A percentile compares a stretch with the other conserved stretches of the same genome.
These are phyloP conservation scores for Astrothelium subdiscretum DNA, from an alignment of 495 filamentous ascomycete genomes.

Conservation along the genomic window DNA sequence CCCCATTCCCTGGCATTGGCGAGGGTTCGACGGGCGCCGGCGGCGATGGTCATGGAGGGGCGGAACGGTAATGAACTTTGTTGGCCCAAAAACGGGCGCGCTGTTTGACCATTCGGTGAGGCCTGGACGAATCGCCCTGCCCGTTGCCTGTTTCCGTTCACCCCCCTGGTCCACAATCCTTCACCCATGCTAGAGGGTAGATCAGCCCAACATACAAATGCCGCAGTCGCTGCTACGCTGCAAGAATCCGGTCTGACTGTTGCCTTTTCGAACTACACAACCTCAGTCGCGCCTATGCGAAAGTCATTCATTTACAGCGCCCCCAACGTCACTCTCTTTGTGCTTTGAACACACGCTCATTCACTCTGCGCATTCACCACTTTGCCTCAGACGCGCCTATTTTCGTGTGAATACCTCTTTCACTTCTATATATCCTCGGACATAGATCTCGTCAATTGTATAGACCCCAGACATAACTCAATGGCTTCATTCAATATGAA, in stretches of 20 bases:
- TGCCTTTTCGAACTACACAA: neutral
- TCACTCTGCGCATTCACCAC: neutral
- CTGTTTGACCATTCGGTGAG: neutral
- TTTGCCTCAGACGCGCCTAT: neutral
- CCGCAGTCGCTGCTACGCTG: neutral
- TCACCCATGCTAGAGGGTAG: neutral
- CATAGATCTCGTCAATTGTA: neutral
- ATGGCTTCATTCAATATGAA: neutral
- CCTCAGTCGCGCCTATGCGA: neutral
- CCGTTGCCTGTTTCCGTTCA: constrained; percentile 1
- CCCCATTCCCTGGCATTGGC: neutral
- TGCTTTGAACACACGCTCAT: neutral
- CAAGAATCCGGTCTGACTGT: neutral
- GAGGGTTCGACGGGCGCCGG: neutral
- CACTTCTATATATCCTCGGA: neutral
- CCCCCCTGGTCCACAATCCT: neutral
- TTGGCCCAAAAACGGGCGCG: neutral
- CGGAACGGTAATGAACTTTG: constrained; percentile 1
- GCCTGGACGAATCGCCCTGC: neutral
- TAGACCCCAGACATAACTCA: neutral
- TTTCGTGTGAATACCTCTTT: neutral
- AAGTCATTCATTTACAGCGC: neutral
- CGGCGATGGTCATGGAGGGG: neutral
- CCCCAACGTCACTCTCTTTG: neutral
- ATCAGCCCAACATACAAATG: constrained; percentile 1